Evolutionary conservation across 83 land plant genomes (phyloP).

Genomic region (Thuja plicata): DNA sequence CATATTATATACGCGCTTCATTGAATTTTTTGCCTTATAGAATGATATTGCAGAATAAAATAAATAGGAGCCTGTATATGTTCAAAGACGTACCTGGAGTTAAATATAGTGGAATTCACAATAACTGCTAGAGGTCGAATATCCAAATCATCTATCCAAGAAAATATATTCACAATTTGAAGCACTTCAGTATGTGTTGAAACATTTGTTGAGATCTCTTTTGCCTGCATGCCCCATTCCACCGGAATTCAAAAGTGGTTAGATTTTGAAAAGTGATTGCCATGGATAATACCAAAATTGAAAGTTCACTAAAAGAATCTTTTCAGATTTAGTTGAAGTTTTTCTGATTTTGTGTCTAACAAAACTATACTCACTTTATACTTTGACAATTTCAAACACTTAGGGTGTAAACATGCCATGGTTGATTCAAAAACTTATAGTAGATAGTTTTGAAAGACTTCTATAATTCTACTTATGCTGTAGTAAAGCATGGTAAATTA

Average conservation of each 20-base stretch:
- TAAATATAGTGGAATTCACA: slow-evolving; percentile 33
- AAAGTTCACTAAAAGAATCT: not conserved
- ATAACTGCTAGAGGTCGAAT: slow-evolving; percentile 40
- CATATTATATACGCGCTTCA: not conserved
- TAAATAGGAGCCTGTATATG: not conserved
- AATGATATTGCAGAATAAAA: not conserved
- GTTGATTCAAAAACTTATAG: not conserved
- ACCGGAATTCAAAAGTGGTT: not conserved
- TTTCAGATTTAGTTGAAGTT: not conserved
- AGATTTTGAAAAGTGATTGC: not conserved
- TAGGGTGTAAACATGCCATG: not conserved
- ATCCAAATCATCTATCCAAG: slow-evolving; percentile 41
- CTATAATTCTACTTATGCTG: not conserved
- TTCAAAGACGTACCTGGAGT: slow-evolving; percentile 29
- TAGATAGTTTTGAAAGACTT: not conserved
- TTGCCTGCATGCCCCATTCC: not conserved
- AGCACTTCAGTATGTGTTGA: not conserved
- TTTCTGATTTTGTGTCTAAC: not conserved
- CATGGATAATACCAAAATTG: not conserved
- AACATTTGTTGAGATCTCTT: not conserved
- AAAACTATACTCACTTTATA: not conserved
- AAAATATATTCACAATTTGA: slow-evolving; percentile 19
- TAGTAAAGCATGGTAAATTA: not conserved
- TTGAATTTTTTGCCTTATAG: not conserved
- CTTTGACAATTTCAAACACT: not conserved